phyloP scores from a whole-genome alignment of 2,329 filamentous ascomycete genomes.

The Fusarium sp. region DNA sequence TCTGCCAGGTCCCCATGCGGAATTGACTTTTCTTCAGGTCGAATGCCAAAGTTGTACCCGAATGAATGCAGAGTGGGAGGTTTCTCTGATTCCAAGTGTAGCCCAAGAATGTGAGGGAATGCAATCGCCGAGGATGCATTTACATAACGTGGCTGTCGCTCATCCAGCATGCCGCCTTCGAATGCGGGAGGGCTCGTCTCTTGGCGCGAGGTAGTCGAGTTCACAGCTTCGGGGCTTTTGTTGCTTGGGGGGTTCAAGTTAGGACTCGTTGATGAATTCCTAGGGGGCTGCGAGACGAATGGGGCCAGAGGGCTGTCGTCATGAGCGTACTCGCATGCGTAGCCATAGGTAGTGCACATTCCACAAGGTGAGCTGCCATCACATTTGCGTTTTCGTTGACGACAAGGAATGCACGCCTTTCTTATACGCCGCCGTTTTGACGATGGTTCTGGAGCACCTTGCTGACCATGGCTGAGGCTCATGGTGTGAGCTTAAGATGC shows the following conservation, averaged over 20 bases:
- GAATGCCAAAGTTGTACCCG: slow-evolving; percentile 40
- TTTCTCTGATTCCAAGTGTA: slow-evolving; percentile 31
- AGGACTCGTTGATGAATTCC: not conserved
- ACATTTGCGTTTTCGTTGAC: slow-evolving; percentile 42
- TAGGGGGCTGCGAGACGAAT: slow-evolving; percentile 1
- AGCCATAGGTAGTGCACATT: slow-evolving; percentile 39
- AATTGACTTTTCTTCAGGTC: slow-evolving; percentile 32
- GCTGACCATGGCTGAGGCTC: not conserved
- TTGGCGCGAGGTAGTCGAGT: not conserved
- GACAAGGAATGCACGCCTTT: slow-evolving; percentile 40
- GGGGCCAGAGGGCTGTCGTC: slow-evolving; percentile 9
- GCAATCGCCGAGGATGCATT: slow-evolving; percentile 36
- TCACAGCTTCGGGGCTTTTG: not conserved
- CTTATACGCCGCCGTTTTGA: slow-evolving; percentile 18
- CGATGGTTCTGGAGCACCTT: not conserved
- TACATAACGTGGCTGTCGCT: slow-evolving; percentile 30
- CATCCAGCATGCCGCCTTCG: slow-evolving; percentile 34
- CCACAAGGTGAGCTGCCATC: slow-evolving; percentile 36
- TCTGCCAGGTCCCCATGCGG: slow-evolving; percentile 21
- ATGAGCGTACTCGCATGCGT: slow-evolving; percentile 33
- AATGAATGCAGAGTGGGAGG: slow-evolving; percentile 32
- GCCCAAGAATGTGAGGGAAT: slow-evolving; percentile 36
- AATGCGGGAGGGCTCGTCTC: not conserved
- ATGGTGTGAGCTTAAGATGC: not conserved
- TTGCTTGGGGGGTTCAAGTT: not conserved